Base-by-base conservation (phyloP, 1,284 basidiomycete species). In the Cronartium quercuum region DNA sequence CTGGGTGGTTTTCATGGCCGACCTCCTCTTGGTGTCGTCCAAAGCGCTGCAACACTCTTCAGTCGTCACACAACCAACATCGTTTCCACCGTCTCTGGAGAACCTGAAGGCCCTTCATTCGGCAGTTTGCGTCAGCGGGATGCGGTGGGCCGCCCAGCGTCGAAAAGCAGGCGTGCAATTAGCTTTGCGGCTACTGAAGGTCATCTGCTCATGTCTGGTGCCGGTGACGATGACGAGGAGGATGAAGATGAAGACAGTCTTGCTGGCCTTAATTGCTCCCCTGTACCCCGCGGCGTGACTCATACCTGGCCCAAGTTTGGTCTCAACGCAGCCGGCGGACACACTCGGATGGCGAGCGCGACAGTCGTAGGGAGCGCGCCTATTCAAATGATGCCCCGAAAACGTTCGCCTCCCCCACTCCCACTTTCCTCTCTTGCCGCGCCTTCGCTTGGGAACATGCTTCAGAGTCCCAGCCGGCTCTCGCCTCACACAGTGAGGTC, bases 31-130 rank as follows among this genome's bases (percentile, higher is more conserved):
- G 55, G 40, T 44, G 70, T 74, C 21, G 70, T 66, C 3, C 70
- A 74, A 64, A 74, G 70, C 34, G 57, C 61, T 37, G 70, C 70
- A 9, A 42, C 70, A n/a, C 41, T 74, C 12, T 74, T 74, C 55
- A 65, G 69, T 41, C 69, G 62, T 15, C 35, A 61, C 18, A 60
- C 63, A 18, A 18, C 6, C 12, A 18, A 51, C 18, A 18, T 51
- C 5, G 41, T 55, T 51, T 71, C 69, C 12, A 51, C 40, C 9
- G 38, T 62, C 0, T 24, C 24, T n/a, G n/a, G 29, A 9, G 35
- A 44, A 1, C 61, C 6, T 6, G 47, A 51, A 51, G 47, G 18
- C 4, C 47, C 18, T 3, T 18, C 2, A 51, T 51, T 51, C 9
- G 62, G 42, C 24, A 34, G 21, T 6, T 47, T 21, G 18, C 70